These are phyloP conservation scores for Luvunga scandens DNA, from an alignment of 345 rosid genomes.

Conservation along the genomic window DNA sequence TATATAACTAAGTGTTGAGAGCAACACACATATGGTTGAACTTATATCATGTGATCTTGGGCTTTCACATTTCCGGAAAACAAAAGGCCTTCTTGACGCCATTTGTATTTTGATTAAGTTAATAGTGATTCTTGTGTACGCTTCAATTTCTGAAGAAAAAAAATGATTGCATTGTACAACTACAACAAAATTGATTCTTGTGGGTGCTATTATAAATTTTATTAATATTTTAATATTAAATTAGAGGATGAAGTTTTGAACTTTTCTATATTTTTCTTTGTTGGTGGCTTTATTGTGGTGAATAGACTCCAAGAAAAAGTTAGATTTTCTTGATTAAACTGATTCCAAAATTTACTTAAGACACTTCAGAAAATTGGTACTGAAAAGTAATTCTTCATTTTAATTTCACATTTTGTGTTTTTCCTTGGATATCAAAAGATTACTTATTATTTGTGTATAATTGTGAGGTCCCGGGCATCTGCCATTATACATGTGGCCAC, in stretches of 20 bases:
- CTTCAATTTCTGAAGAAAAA: neutral
- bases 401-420: neutral
- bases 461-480: neutral
- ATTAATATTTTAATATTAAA: too few relatives aligned
- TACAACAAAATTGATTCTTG: neutral
- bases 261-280: neutral
- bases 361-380: neutral
- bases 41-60: slow-evolving; percentile 1
- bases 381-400: neutral
- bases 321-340: neutral
- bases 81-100: neutral
- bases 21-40: neutral
- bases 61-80: neutral
- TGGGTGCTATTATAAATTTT: neutral
- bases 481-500: too few relatives aligned
- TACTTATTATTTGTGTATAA: neutral
- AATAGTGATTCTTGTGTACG: neutral
- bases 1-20: neutral
- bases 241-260: neutral
- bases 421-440: neutral
- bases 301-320: neutral
- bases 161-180: neutral
- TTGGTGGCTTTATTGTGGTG: neutral
- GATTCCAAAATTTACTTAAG: neutral
- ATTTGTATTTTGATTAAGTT: neutral